Conservation (phyloP, 2,329 filamentous ascomycete species). For the Plectosphaerella sp. region DNA sequence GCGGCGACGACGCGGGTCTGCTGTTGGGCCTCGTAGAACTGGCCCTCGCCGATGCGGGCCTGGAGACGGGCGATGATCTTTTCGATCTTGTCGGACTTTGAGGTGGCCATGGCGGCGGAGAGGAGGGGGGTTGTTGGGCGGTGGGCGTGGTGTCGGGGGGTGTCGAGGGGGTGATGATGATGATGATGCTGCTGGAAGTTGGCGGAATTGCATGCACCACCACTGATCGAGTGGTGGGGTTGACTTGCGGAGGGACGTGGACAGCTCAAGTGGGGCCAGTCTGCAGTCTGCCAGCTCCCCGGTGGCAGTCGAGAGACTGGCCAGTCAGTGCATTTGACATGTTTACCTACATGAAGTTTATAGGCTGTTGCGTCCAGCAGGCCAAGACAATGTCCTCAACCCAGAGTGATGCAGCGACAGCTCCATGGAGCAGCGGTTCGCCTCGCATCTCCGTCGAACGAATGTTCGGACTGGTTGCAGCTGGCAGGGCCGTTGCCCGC, state of each 20-base stretch:
- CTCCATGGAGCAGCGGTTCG: too few relatives aligned
- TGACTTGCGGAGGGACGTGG: not conserved
- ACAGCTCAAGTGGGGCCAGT: not conserved
- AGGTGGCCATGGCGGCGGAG: slow-evolving; percentile 4
- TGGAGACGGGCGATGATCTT: slow-evolving; percentile 66
- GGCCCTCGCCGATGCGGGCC: slow-evolving; percentile 82
- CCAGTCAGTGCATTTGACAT: too few relatives aligned
- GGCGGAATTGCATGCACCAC: too few relatives aligned
- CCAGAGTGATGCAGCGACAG: too few relatives aligned
- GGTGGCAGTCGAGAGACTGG: too few relatives aligned
- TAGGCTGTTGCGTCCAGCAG: too few relatives aligned
- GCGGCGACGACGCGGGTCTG: slow-evolving; percentile 93
- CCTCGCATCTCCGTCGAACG: too few relatives aligned
- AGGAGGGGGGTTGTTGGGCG: not conserved
- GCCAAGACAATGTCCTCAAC: too few relatives aligned
- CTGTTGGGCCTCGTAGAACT: slow-evolving; percentile 98
- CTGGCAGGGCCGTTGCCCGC: not conserved
- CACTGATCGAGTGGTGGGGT: not conserved
- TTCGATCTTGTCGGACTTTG: slow-evolving; percentile 39
- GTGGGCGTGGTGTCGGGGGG: not conserved
- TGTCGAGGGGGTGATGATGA: not conserved
- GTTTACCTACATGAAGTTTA: too few relatives aligned
- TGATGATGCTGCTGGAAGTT: not conserved
- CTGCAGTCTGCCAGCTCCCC: not conserved
- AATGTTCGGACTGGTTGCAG: too few relatives aligned